Conservation (phyloP, 305 asterid genomes). For the Solanum hybrid region DNA sequence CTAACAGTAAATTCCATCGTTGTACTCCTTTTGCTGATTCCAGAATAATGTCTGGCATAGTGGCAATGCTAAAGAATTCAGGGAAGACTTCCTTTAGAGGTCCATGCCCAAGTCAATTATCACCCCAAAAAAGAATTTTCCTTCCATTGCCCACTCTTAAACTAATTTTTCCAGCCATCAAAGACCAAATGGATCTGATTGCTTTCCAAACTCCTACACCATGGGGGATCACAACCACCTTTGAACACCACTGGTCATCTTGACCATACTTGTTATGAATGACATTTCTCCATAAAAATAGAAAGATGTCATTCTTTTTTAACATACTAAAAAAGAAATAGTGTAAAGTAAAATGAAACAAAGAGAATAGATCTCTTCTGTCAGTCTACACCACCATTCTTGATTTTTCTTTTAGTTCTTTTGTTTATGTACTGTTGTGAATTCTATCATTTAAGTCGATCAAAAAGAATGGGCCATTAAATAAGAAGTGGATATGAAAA, state of each 20-base stretch:
- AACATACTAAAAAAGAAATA: background rate
- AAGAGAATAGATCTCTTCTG: background rate
- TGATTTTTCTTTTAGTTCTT: background rate
- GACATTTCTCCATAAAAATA: background rate
- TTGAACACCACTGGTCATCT: background rate
- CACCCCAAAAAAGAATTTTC: background rate
- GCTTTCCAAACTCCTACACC: background rate
- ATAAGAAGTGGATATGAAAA: background rate
- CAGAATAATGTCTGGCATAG: background rate
- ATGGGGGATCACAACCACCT: background rate
- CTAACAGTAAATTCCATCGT: background rate
- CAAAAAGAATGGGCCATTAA: background rate
- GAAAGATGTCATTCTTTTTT: background rate
- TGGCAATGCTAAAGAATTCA: background rate
- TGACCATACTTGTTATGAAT: background rate
- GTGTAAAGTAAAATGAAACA: background rate
- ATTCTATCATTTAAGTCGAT: background rate
- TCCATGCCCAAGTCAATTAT: background rate
- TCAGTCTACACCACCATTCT: background rate
- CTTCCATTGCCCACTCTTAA: background rate
- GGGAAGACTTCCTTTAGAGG: background rate
- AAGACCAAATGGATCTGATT: background rate
- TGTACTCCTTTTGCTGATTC: background rate
- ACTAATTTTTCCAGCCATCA: background rate
- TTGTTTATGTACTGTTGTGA: background rate